Percentiles rank a stretch among this genome's conserved stretches.
phyloP scores from a whole-genome alignment of 768 basidiomycete species.

The Suillus subluteus region DNA sequence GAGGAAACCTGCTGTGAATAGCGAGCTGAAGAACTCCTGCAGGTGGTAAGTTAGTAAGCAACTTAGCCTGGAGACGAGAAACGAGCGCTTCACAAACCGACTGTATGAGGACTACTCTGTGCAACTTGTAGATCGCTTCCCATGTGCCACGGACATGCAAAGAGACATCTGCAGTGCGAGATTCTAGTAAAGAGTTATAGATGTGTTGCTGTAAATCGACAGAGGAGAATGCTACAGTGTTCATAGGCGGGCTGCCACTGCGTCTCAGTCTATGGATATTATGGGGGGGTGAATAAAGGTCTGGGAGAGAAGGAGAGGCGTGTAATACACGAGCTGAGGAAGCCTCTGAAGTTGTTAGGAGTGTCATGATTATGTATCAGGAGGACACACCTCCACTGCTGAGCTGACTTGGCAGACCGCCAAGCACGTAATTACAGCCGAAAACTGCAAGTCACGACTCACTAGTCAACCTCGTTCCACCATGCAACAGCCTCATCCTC shows the following conservation, averaged over 20 bases:
- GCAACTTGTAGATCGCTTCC: constrained; percentile 77
- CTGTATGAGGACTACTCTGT: constrained; percentile 88
- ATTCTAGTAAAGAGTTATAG: constrained; percentile 72
- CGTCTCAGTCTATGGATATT: constrained; percentile 3
- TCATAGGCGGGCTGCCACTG: constrained; percentile 31
- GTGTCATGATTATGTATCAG: constrained; percentile 15
- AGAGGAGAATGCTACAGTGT: constrained; percentile 48
- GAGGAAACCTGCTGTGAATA: constrained; percentile 81
- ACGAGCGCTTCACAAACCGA: constrained; percentile 47
- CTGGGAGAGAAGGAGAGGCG: constrained; percentile 18
- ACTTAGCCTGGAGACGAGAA: background rate
- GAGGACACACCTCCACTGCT: background rate
- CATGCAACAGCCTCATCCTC: constrained; percentile 60
- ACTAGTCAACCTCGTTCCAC: constrained; percentile 24
- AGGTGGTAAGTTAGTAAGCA: constrained; percentile 2
- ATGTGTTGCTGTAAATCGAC: constrained; percentile 73
- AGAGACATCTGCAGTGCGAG: constrained; percentile 77
- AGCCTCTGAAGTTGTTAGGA: constrained; percentile 2
- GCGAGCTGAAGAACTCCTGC: constrained; percentile 85
- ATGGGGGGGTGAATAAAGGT: constrained; percentile 9
- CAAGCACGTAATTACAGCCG: background rate
- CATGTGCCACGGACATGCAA: constrained; percentile 69
- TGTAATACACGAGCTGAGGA: constrained; percentile 14
- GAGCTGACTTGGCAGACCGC: background rate
- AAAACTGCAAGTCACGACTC: background rate